Percentiles rank a stretch among this genome's conserved stretches.
phyloP scores from a whole-genome alignment of 2,329 filamentous ascomycete species.

The Sporothrix mexicana region DNA sequence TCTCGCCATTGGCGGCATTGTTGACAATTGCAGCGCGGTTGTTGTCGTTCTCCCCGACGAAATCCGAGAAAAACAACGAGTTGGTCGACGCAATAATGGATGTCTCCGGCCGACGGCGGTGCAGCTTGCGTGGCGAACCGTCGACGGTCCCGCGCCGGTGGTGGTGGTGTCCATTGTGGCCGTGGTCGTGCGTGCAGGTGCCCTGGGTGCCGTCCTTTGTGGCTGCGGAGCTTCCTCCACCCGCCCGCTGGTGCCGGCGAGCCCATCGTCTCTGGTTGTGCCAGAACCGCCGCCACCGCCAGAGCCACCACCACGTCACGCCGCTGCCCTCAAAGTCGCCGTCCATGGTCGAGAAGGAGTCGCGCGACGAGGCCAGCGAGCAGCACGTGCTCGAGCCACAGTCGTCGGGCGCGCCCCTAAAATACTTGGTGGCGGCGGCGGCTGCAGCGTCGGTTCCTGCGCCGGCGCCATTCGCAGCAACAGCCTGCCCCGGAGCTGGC shows the following conservation, averaged over 20 bases:
- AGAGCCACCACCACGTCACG: constrained; percentile 35
- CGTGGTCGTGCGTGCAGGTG: constrained; percentile 33
- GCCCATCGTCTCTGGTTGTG: constrained; percentile 31
- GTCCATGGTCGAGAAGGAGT: constrained; percentile 26
- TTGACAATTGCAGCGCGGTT: constrained; percentile 22
- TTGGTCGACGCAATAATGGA: constrained; percentile 32
- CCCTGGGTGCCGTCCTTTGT: not conserved
- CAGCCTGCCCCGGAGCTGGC: not conserved
- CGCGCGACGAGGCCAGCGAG: constrained; percentile 29
- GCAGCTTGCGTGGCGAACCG: constrained; percentile 32
- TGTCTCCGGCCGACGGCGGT: constrained; percentile 30
- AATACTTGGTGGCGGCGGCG: constrained; percentile 14
- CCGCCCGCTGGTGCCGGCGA: constrained; percentile 14
- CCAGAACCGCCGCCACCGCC: constrained; percentile 34
- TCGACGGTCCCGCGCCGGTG: not conserved
- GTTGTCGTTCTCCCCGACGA: constrained; percentile 25
- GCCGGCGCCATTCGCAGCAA: not conserved
- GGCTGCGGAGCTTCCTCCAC: too few species aligned
- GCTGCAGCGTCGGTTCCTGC: not conserved
- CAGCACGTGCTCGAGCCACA: constrained; percentile 35
- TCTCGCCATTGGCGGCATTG: constrained; percentile 9
- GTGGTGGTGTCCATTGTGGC: constrained; percentile 33
- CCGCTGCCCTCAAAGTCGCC: constrained; percentile 34
- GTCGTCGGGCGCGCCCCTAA: constrained; percentile 21
- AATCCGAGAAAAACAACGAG: constrained; percentile 30